Conservation (phyloP, 371 early-diverging fungal genomes). For the Coemansia sp. region DNA sequence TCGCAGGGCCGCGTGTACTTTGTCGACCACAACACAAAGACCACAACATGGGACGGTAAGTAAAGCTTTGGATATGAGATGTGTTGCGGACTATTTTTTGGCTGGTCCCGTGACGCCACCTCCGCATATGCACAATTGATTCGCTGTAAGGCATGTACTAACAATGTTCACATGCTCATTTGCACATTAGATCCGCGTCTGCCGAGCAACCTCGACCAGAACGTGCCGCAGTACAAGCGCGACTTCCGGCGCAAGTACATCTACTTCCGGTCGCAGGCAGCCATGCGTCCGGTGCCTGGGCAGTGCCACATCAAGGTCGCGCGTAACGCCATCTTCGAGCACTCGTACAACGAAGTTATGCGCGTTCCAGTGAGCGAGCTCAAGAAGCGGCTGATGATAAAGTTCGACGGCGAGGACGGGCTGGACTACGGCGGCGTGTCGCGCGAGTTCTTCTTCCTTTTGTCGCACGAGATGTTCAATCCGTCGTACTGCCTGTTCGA, state of each 20-base stretch:
- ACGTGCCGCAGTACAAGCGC: constrained; percentile 96
- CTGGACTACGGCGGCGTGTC: constrained; percentile 97
- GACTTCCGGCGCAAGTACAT: constrained; percentile 95
- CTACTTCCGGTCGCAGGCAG: constrained; percentile 92
- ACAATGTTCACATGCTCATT: too few relatives aligned
- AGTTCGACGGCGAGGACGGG: constrained; percentile 98
- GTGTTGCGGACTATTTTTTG: neutral
- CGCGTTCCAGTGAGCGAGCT: constrained; percentile 79
- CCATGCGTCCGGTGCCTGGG: constrained; percentile 86
- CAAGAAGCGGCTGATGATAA: constrained; percentile 93
- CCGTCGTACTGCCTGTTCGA: constrained; percentile 97
- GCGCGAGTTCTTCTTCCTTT: constrained; percentile 93
- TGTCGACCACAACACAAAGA: constrained; percentile 93
- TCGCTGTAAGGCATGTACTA: too few relatives aligned
- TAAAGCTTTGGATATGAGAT: neutral
- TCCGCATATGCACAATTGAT: too few relatives aligned
- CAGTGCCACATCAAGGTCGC: constrained; percentile 89
- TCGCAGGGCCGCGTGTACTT: constrained; percentile 88
- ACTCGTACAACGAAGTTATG: constrained; percentile 91
- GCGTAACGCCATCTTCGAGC: constrained; percentile 87
- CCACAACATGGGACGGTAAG: constrained; percentile 91
- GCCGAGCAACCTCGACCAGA: constrained; percentile 88
- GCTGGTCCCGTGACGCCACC: too few relatives aligned
- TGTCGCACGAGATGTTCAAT: constrained; percentile 98
- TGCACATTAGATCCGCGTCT: constrained; percentile 70